Evolutionary conservation across 208 protist species (phyloP).

Genomic region (Leishmania arabica): DNA sequence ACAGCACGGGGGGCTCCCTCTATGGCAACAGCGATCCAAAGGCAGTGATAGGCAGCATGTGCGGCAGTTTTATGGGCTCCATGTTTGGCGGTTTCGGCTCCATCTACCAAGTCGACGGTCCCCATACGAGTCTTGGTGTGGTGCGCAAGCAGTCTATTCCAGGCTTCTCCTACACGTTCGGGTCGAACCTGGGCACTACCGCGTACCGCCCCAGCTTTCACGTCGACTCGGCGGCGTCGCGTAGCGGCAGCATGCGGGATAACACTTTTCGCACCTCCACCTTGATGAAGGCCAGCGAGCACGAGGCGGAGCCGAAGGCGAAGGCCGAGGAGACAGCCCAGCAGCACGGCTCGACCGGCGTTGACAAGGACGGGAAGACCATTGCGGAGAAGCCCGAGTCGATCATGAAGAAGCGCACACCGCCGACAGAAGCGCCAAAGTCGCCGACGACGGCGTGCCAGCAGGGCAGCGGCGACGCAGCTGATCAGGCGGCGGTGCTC

Average conservation of each 20-base stretch:
- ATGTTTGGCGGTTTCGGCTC: conserved; percentile 37
- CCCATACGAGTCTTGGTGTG: conserved; percentile 40
- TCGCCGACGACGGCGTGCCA: conserved; percentile 15
- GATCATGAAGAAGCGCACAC: conserved; percentile 24
- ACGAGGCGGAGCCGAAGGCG: background rate
- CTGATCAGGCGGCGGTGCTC: conserved; percentile 6
- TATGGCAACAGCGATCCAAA: conserved; percentile 36
- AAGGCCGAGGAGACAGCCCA: background rate
- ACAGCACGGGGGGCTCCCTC: conserved; percentile 48
- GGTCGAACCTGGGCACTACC: conserved; percentile 23
- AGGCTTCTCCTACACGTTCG: conserved; percentile 47
- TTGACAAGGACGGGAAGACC: conserved; percentile 22
- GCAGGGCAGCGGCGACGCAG: conserved; percentile 3
- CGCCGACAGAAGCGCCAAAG: conserved; percentile 27
- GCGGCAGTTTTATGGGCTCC: conserved; percentile 32
- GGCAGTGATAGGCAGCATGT: conserved; percentile 48
- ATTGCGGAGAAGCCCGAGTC: conserved; percentile 4
- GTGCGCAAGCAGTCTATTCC: conserved; percentile 45
- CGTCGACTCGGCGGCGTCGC: conserved; percentile 3
- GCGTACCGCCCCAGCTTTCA: conserved; percentile 23
- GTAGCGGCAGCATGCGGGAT: background rate
- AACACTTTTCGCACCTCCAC: conserved; percentile 31
- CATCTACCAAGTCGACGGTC: conserved; percentile 37
- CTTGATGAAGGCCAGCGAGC: conserved; percentile 7
- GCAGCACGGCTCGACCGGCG: conserved; percentile 11